These are phyloP conservation scores for Lepidium sativum DNA, from an alignment of 345 rosid species.

Conservation along the genomic window DNA sequence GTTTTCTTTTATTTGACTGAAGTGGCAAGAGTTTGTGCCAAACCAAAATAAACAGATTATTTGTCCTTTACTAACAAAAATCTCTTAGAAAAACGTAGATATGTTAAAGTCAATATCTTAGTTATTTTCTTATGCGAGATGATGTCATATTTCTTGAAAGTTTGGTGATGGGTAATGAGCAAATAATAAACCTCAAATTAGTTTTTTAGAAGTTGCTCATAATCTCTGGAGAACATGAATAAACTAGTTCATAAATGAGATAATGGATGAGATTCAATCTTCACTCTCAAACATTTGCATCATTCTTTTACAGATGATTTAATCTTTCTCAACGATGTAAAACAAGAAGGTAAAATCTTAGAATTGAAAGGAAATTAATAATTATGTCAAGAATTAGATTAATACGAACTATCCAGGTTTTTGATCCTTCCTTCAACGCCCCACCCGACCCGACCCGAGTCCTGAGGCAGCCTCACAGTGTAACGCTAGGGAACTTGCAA, in stretches of 20 bases:
- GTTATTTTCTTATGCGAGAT: too few relatives aligned
- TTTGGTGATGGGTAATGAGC: neutral
- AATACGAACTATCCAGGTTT: slow-evolving; percentile 3
- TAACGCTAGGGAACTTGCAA: slow-evolving; percentile 29
- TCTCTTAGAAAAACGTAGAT: too few relatives aligned
- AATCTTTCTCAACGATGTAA: neutral
- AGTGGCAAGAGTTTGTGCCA: too few relatives aligned
- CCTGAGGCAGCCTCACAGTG: slow-evolving; percentile 3
- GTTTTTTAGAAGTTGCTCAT: neutral
- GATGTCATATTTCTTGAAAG: neutral
- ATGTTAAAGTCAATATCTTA: too few relatives aligned
- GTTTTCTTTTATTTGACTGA: too few relatives aligned
- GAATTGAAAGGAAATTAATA: neutral
- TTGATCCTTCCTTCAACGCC: neutral
- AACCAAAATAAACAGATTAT: too few relatives aligned
- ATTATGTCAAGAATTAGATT: neutral
- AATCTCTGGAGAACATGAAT: neutral
- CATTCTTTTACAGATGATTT: neutral
- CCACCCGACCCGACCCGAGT: neutral
- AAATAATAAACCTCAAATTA: neutral
- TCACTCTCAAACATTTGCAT: neutral
- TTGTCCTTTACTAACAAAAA: too few relatives aligned
- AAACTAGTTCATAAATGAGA: neutral
- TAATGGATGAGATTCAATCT: neutral
- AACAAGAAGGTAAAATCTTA: neutral